These are phyloP conservation scores for Fusarium beomiforme DNA, from an alignment of 2,329 filamentous ascomycete species.

Conservation along the genomic window DNA sequence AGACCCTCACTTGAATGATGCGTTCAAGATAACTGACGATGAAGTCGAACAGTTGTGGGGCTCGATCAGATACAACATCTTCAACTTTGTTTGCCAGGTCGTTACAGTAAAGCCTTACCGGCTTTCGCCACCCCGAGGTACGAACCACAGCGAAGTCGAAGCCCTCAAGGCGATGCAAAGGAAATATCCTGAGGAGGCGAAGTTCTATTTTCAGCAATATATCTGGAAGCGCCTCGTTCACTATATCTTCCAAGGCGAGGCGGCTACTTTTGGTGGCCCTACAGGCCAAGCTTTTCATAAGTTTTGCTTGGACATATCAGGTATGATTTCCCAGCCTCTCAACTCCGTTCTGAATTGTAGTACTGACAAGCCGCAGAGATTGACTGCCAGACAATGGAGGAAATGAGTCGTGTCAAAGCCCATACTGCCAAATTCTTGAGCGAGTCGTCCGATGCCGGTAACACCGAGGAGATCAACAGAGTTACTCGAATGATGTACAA, in stretches of 20 bases:
- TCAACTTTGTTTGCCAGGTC: neutral
- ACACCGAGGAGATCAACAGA: neutral
- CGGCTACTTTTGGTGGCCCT: constrained; percentile 13
- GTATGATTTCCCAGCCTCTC: neutral
- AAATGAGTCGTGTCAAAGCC: constrained; percentile 19
- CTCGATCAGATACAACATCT: neutral
- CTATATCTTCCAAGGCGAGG: constrained; percentile 5
- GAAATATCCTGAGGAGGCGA: neutral
- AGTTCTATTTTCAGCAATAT: constrained; percentile 1
- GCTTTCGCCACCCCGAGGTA: neutral
- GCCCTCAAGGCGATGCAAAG: constrained; percentile 8
- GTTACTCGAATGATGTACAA: neutral
- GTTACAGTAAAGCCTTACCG: constrained; percentile 13
- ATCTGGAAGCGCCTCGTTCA: constrained; percentile 15
- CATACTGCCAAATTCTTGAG: neutral
- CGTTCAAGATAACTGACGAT: constrained; percentile 18
- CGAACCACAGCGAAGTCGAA: neutral
- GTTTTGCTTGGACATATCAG: constrained; percentile 18
- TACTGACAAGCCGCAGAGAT: constrained; percentile 9
- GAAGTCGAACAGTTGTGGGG: neutral
- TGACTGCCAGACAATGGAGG: neutral
- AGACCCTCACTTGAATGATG: neutral
- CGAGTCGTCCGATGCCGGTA: neutral
- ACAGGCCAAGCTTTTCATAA: constrained; percentile 10
- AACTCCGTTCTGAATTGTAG: neutral